Base-by-base conservation (phyloP, 495 filamentous ascomycete genomes). In the Talaromyces thailandensis region DNA sequence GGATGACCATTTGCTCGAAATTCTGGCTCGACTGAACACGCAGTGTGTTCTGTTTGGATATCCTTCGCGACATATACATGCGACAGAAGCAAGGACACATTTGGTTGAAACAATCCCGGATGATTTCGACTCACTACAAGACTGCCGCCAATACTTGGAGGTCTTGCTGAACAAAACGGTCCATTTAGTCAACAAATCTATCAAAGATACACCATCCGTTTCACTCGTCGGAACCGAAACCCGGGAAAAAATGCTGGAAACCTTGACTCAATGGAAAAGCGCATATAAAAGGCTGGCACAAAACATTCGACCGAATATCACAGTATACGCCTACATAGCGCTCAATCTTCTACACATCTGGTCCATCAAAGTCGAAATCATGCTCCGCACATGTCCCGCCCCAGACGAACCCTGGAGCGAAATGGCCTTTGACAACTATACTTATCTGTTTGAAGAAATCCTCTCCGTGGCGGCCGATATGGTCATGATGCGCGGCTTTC, bases 351-450 rank as follows among this genome's bases (percentile, higher is more conserved):
- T 84, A 11, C 65, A 60, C 9, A 29, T 73, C 6, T 79, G 81
- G 63, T 71, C 81, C 64, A 70, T 65, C 56, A 79, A 84, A 76
- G 73, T 76, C 0, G 69, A 59, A 16, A 77, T 85, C 61, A 82
- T 82, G 73, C 60, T 64, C 5, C 68, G 69, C 21, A 77, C 76
- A 0, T 75, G 74, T 53, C 66, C 82, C 2, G 67, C 59, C 1
- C 56, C 60, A 2, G 50, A 60, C 14, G 64, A 73, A 23, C 8
- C 35, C 24, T 45, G 32, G 57, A 59, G 57, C 11, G 78, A 83
- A 68, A 67, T 63, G 23, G 65, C 69, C 4, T 83, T 75, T 52
- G 82, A 84, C 64, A 28, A 61, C 0, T 69, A 78, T 48, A 79
- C 75, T 0, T 26, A 62, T 2, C 51, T 69, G 6, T 85, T 85